A percentile compares a stretch with the other conserved stretches of the same genome.
Conservation (phyloP, 805 yeast genomes). For the Ogataea ramenticola region DNA sequence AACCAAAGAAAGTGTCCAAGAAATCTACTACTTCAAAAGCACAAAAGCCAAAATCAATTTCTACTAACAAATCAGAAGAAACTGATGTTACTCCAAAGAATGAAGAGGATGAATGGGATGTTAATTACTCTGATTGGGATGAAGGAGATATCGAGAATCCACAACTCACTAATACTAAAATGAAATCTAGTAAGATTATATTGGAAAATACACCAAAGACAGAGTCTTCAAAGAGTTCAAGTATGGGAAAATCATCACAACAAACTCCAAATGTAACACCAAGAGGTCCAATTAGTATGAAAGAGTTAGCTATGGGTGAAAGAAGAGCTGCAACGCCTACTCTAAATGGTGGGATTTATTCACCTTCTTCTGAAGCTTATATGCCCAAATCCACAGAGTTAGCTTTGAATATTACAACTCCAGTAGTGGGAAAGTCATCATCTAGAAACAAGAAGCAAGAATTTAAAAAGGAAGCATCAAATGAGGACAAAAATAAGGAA, state of each 20-base stretch:
- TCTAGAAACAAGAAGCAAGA: too few relatives aligned
- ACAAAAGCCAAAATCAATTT: neutral
- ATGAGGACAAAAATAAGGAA: neutral
- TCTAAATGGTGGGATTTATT: neutral
- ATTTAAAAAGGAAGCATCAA: neutral
- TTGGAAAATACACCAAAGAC: neutral
- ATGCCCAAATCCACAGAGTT: neutral
- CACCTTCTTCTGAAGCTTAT: neutral
- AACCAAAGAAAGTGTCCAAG: too few relatives aligned
- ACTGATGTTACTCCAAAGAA: too few relatives aligned
- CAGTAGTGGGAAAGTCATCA: neutral
- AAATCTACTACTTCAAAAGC: neutral
- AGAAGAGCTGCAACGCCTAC: neutral
- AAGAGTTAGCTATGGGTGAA: too few relatives aligned
- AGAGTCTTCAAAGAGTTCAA: too few relatives aligned
- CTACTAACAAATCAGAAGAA: too few relatives aligned
- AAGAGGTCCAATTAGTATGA: too few relatives aligned
- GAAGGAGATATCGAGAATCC: slow-evolving; percentile 9
- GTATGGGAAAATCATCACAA: too few relatives aligned
- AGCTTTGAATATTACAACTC: neutral
- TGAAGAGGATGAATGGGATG: slow-evolving; percentile 13
- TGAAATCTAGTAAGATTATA: neutral
- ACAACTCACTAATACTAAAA: neutral
- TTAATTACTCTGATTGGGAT: slow-evolving; percentile 20
- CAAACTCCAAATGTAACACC: too few relatives aligned